Evolutionary conservation across 1,284 basidiomycete genomes (phyloP), one percentile per base, ranked within the genome.

Genomic region (Ganoderma sinense): DNA sequence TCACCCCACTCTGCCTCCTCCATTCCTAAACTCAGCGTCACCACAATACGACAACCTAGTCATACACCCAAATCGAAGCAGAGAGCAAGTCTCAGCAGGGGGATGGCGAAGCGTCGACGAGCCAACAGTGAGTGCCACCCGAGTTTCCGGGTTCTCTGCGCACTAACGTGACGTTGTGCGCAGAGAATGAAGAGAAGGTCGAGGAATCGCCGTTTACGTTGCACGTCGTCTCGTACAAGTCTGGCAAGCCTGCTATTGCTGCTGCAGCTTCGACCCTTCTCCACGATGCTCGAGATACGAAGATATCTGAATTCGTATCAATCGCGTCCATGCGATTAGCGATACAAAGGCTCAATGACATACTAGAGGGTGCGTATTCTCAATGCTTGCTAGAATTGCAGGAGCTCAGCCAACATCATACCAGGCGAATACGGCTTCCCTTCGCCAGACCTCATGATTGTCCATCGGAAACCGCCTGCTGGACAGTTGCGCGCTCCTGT

Each of bases 361-460:
- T 88, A 20, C 76, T 94, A 69, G 90, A 94, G 86, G 88, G 92
- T 90, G 70, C 65, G 80, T 76, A 66, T 62, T 23, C 31, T 51
- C 60, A 16, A 14, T 26, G 13, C 0, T 3, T 29, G 14, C 14
- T 13, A 10, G 10, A 8, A 51, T 23, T 2, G 2, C 23, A 18
- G 20, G 5, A 39, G 48, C 63, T 65, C 29, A 66, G 31, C 39
- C 5, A 1, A 16, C 6, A 16, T 11, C 40, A 65, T 55, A 53
- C 8, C 80, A 86, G 78, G 80, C 79, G 74, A 79, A 77, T 78
- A 79, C 58, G 87, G 84, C 36, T 83, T 92, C 62, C 84, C 88
- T 23, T 81, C 89, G n/a, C 91, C 92, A 26, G 91, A 94, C 75
- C 86, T 94, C 64, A 88, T 93, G 84, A 89, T 94, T 73, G 83